phyloP scores from a whole-genome alignment of 257 asterid species.

The Cordia subcordata region DNA sequence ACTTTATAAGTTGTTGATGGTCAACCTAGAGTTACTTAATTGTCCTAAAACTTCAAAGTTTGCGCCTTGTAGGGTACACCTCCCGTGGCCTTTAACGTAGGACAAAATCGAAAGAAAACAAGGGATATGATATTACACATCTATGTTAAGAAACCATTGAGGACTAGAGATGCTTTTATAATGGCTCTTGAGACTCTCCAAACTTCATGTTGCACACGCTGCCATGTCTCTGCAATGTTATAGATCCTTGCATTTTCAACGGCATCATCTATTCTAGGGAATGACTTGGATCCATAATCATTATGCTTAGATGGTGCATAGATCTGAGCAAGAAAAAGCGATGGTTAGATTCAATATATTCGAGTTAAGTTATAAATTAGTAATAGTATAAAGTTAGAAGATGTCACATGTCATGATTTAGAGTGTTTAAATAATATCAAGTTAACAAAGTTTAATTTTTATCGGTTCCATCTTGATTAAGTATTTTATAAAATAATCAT shows the following conservation, averaged over 20 bases:
- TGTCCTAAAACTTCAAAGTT: neutral
- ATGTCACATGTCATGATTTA: too few relatives aligned
- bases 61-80: neutral
- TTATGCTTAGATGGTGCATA: slow-evolving; percentile 70
- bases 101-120: too few relatives aligned
- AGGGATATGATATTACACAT: neutral
- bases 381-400: too few relatives aligned
- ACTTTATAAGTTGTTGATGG: neutral
- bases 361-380: neutral
- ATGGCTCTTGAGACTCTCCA: slow-evolving; percentile 87
- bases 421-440: too few relatives aligned
- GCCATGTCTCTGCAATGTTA: slow-evolving; percentile 48
- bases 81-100: too few relatives aligned
- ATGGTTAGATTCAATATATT: slow-evolving; percentile 4
- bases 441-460: too few relatives aligned
- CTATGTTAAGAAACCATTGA: slow-evolving; percentile 52
- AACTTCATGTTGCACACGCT: slow-evolving; percentile 64
- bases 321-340: slow-evolving; percentile 39
- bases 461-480: too few relatives aligned
- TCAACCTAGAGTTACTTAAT: neutral
- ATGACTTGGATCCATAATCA: slow-evolving; percentile 63
- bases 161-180: slow-evolving; percentile 71
- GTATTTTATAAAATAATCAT: too few relatives aligned
- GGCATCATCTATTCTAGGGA: slow-evolving; percentile 71
- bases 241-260: slow-evolving; percentile 46